Conservation (phyloP, 371 early-diverging fungal genomes). For the Haplosporangium sp. region DNA sequence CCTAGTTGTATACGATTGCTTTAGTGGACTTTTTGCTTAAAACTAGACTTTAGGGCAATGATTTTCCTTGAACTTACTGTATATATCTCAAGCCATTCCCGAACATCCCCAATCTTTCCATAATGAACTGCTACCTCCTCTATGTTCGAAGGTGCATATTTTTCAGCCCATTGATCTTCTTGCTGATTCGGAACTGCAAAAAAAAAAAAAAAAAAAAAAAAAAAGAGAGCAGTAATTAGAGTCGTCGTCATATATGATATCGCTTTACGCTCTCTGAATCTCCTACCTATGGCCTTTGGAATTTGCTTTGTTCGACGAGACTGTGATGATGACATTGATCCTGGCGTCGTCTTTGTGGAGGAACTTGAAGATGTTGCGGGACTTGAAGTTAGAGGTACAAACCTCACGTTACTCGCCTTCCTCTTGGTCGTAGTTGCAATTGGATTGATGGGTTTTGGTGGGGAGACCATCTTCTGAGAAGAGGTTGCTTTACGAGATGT, state of each 20-base stretch:
- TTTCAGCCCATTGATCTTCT: constrained; percentile 43
- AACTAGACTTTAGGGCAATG: not conserved
- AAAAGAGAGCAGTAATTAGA: not conserved
- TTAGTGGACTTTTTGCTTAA: not conserved
- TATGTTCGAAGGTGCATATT: constrained; percentile 35
- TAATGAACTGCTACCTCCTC: constrained; percentile 69
- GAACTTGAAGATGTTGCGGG: constrained; percentile 10
- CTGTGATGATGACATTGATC: not conserved
- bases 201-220: not conserved
- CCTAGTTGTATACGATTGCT: not conserved
- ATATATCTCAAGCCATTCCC: constrained; percentile 66
- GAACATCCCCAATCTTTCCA: constrained; percentile 64
- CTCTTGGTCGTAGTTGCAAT: constrained; percentile 4
- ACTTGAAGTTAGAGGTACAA: constrained; percentile 4
- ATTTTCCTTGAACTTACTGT: constrained; percentile 20
- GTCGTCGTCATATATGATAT: not conserved
- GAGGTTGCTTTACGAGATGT: not conserved
- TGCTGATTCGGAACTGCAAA: not conserved
- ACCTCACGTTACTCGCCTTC: constrained; percentile 22
- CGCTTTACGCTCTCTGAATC: not conserved
- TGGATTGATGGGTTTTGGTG: not conserved
- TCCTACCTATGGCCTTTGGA: not conserved
- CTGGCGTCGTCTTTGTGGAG: not conserved
- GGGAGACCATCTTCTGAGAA: not conserved
- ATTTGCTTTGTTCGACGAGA: not conserved